These are phyloP conservation scores for Pseudozyma hubeiensis DNA, from an alignment of 1,284 basidiomycete species.

Conservation along the genomic window DNA sequence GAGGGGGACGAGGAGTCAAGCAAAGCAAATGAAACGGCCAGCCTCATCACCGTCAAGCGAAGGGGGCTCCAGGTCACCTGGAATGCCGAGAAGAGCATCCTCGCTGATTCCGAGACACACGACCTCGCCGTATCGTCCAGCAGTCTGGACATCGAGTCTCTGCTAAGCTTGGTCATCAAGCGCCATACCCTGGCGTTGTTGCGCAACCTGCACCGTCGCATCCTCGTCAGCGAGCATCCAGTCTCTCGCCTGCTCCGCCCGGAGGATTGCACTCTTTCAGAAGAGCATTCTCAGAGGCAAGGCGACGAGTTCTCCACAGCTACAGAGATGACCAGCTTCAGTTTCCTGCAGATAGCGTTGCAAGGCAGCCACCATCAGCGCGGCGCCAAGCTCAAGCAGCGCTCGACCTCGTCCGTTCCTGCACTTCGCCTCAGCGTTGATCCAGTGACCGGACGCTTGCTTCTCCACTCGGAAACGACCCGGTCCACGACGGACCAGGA, in stretches of 20 bases:
- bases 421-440: slow-evolving; percentile 49
- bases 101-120: slow-evolving; percentile 18
- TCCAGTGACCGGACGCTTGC: slow-evolving; percentile 42
- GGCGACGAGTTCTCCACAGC: slow-evolving; percentile 33
- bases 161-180: slow-evolving; percentile 31
- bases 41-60: slow-evolving; percentile 18
- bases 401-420: slow-evolving; percentile 17
- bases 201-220: slow-evolving; percentile 39
- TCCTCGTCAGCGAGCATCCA: slow-evolving; percentile 40
- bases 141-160: slow-evolving; percentile 32
- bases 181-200: slow-evolving; percentile 36
- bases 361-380: slow-evolving; percentile 12
- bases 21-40: background rate
- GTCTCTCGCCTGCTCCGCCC: slow-evolving; percentile 40
- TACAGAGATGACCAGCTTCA: slow-evolving; percentile 27
- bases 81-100: slow-evolving; percentile 32
- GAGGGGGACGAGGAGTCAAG: slow-evolving; percentile 5
- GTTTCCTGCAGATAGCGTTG: slow-evolving; percentile 36
- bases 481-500: slow-evolving; percentile 5
- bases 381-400: background rate
- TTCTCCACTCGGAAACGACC: slow-evolving; percentile 28
- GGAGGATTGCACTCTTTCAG: slow-evolving; percentile 34
- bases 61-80: slow-evolving; percentile 33
- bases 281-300: slow-evolving; percentile 28
- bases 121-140: slow-evolving; percentile 28